These are phyloP conservation scores for Yamadazyma atmosphaerica DNA, from an alignment of 1,139 yeast species.

Conservation along the genomic window DNA sequence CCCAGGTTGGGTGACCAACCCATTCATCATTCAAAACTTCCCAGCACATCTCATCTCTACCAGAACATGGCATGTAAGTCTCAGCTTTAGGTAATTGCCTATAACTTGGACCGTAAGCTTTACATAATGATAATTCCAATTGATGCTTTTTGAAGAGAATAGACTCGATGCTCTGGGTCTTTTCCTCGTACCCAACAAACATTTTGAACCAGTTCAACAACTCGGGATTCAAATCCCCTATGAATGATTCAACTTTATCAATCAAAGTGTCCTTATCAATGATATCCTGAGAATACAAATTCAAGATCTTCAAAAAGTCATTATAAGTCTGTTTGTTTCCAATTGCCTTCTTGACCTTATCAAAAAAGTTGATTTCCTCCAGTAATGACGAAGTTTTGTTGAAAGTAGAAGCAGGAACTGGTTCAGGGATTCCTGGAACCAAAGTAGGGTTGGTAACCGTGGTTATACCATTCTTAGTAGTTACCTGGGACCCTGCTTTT, in stretches of 20 bases:
- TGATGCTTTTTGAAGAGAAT: constrained; percentile 88
- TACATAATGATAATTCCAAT: constrained; percentile 82
- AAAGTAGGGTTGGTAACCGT: constrained; percentile 57
- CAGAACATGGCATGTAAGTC: constrained; percentile 96
- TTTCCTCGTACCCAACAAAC: constrained; percentile 84
- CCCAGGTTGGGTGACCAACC: constrained; percentile 99
- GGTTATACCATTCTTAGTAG: constrained; percentile 21
- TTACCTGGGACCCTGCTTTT: constrained; percentile 20
- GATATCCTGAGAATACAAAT: constrained; percentile 85
- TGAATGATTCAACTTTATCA: constrained; percentile 79
- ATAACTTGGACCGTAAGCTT: constrained; percentile 91
- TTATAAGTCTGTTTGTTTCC: constrained; percentile 89
- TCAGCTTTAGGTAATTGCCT: constrained; percentile 92
- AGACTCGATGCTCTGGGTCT: constrained; percentile 79
- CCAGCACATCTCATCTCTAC: constrained; percentile 99
- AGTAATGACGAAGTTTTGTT: constrained; percentile 58
- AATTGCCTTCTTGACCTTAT: constrained; percentile 85
- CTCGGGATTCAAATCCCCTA: constrained; percentile 76
- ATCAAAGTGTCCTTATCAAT: constrained; percentile 82
- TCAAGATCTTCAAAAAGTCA: constrained; percentile 85
- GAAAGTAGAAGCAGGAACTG: constrained; percentile 64
- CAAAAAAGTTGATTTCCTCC: constrained; percentile 89
- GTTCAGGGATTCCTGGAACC: constrained; percentile 86
- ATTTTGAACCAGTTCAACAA: constrained; percentile 87
- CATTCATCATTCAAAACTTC: constrained; percentile 97